These are phyloP conservation scores for Colletotrichum paranaense DNA, from an alignment of 2,329 filamentous ascomycete genomes.

Conservation along the genomic window DNA sequence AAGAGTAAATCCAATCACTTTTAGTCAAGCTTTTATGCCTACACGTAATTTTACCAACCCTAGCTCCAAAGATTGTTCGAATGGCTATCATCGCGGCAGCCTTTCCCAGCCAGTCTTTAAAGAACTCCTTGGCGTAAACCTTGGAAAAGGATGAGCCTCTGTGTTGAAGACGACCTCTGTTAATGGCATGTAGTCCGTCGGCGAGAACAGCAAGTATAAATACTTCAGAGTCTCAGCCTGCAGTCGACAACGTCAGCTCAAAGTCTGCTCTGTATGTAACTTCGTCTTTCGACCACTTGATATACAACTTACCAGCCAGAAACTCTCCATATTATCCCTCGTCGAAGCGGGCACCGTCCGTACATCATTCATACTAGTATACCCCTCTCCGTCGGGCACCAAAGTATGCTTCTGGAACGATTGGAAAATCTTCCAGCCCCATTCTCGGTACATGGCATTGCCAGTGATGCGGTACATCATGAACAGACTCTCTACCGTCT, in stretches of 20 bases:
- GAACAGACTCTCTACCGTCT: conserved; percentile 80
- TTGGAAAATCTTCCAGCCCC: conserved; percentile 85
- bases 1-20: too few species aligned
- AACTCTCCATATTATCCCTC: conserved; percentile 81
- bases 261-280: background rate
- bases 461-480: conserved; percentile 85
- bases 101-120: conserved; percentile 86
- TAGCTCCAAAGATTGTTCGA: too few species aligned
- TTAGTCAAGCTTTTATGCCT: too few species aligned
- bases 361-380: conserved; percentile 73
- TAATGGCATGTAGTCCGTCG: conserved; percentile 78
- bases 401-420: conserved; percentile 74
- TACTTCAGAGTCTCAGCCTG: conserved; percentile 96
- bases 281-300: too few species aligned
- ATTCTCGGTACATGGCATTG: conserved; percentile 76
- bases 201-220: conserved; percentile 91
- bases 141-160: conserved; percentile 89
- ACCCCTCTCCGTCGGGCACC: conserved; percentile 64
- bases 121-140: conserved; percentile 81
- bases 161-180: conserved; percentile 94
- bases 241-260: background rate
- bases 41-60: too few species aligned
- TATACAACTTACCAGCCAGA: conserved; percentile 65
- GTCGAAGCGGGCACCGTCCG: conserved; percentile 60
- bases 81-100: conserved; percentile 64